Evolutionary conservation across 108 stramenopile species (phyloP).

Genomic region (Cyclostephanos invisitatus): DNA sequence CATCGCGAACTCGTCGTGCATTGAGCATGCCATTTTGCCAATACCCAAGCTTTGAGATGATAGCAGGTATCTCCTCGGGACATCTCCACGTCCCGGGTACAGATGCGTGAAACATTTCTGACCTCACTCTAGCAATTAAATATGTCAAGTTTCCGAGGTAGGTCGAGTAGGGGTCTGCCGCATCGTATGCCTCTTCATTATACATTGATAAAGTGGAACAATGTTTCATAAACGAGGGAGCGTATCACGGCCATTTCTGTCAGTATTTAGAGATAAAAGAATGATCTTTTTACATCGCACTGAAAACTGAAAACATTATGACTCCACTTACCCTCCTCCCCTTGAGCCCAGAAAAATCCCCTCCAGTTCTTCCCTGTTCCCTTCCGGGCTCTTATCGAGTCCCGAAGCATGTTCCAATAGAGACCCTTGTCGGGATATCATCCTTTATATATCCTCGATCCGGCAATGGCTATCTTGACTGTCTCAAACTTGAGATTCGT

Average conservation of each 20-base stretch:
- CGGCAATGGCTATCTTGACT: constrained; percentile 6
- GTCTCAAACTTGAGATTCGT: not conserved
- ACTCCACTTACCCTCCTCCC: not conserved
- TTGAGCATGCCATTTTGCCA: not conserved
- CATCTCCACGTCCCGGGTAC: constrained; percentile 21
- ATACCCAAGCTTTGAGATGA: constrained; percentile 15
- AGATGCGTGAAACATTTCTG: constrained; percentile 19
- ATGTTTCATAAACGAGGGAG: not conserved
- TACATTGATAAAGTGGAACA: not conserved
- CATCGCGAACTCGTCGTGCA: constrained; percentile 12
- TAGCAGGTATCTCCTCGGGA: constrained; percentile 17
- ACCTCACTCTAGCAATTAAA: constrained; percentile 9
- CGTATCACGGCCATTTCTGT: not conserved
- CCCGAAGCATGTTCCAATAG: constrained; percentile 13
- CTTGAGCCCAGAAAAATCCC: not conserved
- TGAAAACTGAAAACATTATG: no score
- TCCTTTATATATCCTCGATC: constrained; percentile 3
- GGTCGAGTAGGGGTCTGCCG: constrained; percentile 7
- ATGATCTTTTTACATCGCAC: not conserved
- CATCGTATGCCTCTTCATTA: not conserved
- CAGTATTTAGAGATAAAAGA: not conserved
- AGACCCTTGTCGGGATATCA: constrained; percentile 13
- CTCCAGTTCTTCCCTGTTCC: constrained; percentile 3
- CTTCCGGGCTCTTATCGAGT: not conserved
- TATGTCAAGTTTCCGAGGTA: constrained; percentile 17